A percentile compares a stretch with the other conserved stretches of the same genome.
Evolutionary conservation across 2,329 filamentous ascomycete species (phyloP).

Genomic region (Endocalyx cinctus): DNA sequence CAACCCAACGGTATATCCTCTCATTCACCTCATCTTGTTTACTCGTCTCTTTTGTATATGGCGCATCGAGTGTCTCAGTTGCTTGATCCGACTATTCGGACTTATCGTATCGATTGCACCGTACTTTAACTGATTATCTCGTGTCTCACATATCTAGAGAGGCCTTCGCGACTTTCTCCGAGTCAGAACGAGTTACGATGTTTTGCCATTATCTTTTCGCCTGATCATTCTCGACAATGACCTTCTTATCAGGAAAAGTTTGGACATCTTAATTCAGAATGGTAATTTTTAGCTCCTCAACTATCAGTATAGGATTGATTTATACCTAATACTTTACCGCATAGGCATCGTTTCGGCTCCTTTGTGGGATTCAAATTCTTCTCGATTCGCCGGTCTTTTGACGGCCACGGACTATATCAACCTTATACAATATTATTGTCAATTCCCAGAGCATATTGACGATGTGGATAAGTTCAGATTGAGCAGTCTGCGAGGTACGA

Average conservation of each 20-base stretch:
- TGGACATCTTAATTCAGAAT: slow-evolving; percentile 94
- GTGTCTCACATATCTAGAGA: slow-evolving; percentile 56
- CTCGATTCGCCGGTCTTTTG: slow-evolving; percentile 87
- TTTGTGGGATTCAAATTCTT: slow-evolving; percentile 90
- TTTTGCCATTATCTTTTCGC: slow-evolving; percentile 90
- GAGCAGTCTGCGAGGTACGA: slow-evolving; percentile 80
- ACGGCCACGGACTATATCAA: slow-evolving; percentile 98
- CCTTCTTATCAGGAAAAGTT: slow-evolving; percentile 91
- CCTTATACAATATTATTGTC: slow-evolving; percentile 98
- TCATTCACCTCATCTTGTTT: no score
- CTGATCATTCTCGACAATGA: slow-evolving; percentile 94
- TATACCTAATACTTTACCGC: slow-evolving; percentile 9
- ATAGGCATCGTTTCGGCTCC: slow-evolving; percentile 94
- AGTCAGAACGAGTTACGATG: slow-evolving; percentile 94
- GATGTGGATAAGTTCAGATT: slow-evolving; percentile 92
- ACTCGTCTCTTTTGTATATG: no score
- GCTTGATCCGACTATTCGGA: no score
- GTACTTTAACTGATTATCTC: no score
- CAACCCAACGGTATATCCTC: no score
- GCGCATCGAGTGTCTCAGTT: no score
- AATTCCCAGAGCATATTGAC: slow-evolving; percentile 84
- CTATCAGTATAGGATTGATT: slow-evolving; percentile 1
- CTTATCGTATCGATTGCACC: no score
- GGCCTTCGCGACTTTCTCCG: slow-evolving; percentile 94
- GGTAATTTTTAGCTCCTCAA: slow-evolving; percentile 48